Evolutionary conservation across 1,284 basidiomycete species (phyloP).

Genomic region (Ceratobasidium sp.): DNA sequence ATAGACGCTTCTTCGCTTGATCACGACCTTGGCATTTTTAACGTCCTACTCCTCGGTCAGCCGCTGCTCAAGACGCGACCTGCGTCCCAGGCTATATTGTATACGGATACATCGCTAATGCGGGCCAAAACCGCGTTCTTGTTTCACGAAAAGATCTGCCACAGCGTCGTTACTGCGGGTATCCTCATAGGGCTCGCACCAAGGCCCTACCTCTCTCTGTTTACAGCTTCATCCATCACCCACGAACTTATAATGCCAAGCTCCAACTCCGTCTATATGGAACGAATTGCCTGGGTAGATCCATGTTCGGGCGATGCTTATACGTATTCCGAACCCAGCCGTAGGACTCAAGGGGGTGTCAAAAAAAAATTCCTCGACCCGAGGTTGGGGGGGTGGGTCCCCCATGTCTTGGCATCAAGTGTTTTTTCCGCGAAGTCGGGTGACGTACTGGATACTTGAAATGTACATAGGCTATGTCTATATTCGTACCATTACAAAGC

Average conservation of each 20-base stretch:
- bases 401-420: too few relatives aligned
- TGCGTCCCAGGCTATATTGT: conserved; percentile 57
- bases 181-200: conserved; percentile 64
- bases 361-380: too few relatives aligned
- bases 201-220: conserved; percentile 61
- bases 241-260: conserved; percentile 59
- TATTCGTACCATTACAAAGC: too few relatives aligned
- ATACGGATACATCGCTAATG: conserved; percentile 63
- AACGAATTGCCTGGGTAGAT: conserved; percentile 33
- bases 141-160: conserved; percentile 59
- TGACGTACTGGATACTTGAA: too few relatives aligned
- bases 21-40: conserved; percentile 68
- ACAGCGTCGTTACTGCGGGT: conserved; percentile 61
- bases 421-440: too few relatives aligned
- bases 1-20: conserved; percentile 52
- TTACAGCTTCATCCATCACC: conserved; percentile 62
- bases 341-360: conserved; percentile 8
- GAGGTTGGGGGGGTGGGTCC: too few relatives aligned
- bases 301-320: conserved; percentile 52
- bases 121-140: conserved; percentile 54
- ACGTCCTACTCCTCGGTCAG: conserved; percentile 62
- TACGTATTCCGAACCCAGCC: conserved; percentile 21
- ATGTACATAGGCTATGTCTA: too few relatives aligned
- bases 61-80: conserved; percentile 59
- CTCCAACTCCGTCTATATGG: background rate